phyloP scores from a whole-genome alignment of 2,329 filamentous ascomycete species.

The Diaporthe vexans region DNA sequence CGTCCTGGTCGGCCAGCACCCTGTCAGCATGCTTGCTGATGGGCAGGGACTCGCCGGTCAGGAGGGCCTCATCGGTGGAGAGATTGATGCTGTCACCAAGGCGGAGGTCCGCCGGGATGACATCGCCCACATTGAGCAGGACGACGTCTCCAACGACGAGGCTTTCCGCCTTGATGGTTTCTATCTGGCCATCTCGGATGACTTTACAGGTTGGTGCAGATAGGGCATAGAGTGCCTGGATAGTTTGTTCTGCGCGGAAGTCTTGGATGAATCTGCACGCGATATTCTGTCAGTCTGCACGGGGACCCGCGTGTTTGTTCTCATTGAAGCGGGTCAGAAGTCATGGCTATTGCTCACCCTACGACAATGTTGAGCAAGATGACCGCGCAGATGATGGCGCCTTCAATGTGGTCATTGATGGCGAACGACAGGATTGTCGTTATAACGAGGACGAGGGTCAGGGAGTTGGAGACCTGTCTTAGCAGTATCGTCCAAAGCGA shows the following conservation, averaged over 20 bases:
- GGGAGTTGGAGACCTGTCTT: slow-evolving; percentile 82
- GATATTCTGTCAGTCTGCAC: slow-evolving; percentile 18
- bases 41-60: slow-evolving; percentile 81
- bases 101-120: slow-evolving; percentile 78
- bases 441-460: slow-evolving; percentile 68
- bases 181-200: slow-evolving; percentile 65
- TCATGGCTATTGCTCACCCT: slow-evolving; percentile 60
- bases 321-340: neutral
- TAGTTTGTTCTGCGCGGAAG: slow-evolving; percentile 73
- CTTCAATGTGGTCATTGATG: slow-evolving; percentile 77
- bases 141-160: slow-evolving; percentile 78
- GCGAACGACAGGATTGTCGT: slow-evolving; percentile 69
- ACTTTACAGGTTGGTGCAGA: slow-evolving; percentile 73
- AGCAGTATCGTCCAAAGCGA: slow-evolving; percentile 82
- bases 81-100: slow-evolving; percentile 78
- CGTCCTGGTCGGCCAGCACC: slow-evolving; percentile 65
- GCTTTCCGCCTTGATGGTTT: slow-evolving; percentile 66
- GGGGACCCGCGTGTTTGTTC: slow-evolving; percentile 18
- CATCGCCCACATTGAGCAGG: slow-evolving; percentile 73
- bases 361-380: slow-evolving; percentile 78
- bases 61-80: slow-evolving; percentile 80
- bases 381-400: slow-evolving; percentile 75
- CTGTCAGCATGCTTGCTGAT: slow-evolving; percentile 75
- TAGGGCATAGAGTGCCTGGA: slow-evolving; percentile 71
- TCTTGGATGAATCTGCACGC: slow-evolving; percentile 68